Evolutionary conservation across 768 basidiomycete genomes (phyloP), one percentile per base, ranked within the genome.

Genomic region (Chalciporus pseudorubinellus): DNA sequence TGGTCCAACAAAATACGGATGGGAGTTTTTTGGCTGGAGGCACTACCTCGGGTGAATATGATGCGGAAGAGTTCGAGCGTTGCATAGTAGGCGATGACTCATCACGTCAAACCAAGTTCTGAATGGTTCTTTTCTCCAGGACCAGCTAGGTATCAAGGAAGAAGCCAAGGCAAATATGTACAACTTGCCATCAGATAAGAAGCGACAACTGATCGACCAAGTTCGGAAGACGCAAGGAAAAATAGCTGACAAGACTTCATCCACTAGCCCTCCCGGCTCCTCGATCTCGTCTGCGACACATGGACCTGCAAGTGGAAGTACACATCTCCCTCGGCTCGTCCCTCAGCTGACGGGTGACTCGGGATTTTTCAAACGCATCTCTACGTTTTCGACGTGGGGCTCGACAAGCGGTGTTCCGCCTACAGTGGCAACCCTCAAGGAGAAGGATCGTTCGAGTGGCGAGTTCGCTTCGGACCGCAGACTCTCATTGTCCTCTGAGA

Each of bases 271-370:
- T 67, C 66, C 45, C 43, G 56, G 19, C 42, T 67, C 45, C 66
- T 70, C 46, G 52, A n/a, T 71, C 1, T 69, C 78, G 52, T 66
- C 79, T 44, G 72, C 72, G 12, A 82, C 84, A 0, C 81, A 79
- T 60, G 83, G 85, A 1, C 81, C 87, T 4, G 74, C 85, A 6
- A 81, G 77, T 52, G 70, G 77, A 8, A 70, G 77, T 12, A 71
- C 74, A 14, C 61, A 87, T n/a, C 64, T 89, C 4, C 83, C 87
- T 43, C 80, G 80, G 21, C 74, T 91, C 9, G 79, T 83, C 31
- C 87, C 89, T 21, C 88, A 90, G 55, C 68, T 88, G 2, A 87
- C 86, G n/a, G 87, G 89, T 9, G 86, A 87, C 53, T 70, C 75
- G n/a, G 71, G 81, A 31, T 58, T 87, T 14, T 81, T 89, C 64